Conservation (phyloP, 805 yeast species). For the Pichia kluyveri region DNA sequence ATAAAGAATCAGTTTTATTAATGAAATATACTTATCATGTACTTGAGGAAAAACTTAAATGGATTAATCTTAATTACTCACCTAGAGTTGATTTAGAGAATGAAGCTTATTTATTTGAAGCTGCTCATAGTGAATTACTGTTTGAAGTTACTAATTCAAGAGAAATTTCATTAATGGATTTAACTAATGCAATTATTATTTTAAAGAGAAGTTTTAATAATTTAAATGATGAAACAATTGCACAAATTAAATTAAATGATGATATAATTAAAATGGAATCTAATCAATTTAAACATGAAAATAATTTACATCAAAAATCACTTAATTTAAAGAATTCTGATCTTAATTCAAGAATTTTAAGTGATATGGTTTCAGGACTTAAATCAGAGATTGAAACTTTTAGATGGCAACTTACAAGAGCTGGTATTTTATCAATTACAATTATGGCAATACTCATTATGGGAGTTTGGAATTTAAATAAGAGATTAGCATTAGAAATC, state of each 20-base stretch:
- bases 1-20: constrained; percentile 50
- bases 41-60: constrained; percentile 31
- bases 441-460: constrained; percentile 55
- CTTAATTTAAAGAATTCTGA: constrained; percentile 69
- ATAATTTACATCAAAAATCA: constrained; percentile 62
- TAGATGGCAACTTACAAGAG: constrained; percentile 87
- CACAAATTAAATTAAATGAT: constrained; percentile 45
- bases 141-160: constrained; percentile 71
- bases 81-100: constrained; percentile 70
- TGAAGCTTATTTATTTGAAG: constrained; percentile 80
- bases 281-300: constrained; percentile 79
- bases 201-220: constrained; percentile 66
- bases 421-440: constrained; percentile 73
- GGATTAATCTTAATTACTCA: constrained; percentile 38
- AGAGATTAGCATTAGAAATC: constrained; percentile 18
- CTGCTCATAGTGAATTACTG: constrained; percentile 80
- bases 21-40: constrained; percentile 34
- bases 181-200: constrained; percentile 56
- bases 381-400: constrained; percentile 81
- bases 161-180: constrained; percentile 57
- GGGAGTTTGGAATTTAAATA: constrained; percentile 39
- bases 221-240: constrained; percentile 68
- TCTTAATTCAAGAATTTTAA: constrained; percentile 73
- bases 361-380: constrained; percentile 72
- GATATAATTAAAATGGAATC: constrained; percentile 71